phyloP scores from a whole-genome alignment of 2,329 filamentous ascomycete genomes.

The Xylogone sp. region DNA sequence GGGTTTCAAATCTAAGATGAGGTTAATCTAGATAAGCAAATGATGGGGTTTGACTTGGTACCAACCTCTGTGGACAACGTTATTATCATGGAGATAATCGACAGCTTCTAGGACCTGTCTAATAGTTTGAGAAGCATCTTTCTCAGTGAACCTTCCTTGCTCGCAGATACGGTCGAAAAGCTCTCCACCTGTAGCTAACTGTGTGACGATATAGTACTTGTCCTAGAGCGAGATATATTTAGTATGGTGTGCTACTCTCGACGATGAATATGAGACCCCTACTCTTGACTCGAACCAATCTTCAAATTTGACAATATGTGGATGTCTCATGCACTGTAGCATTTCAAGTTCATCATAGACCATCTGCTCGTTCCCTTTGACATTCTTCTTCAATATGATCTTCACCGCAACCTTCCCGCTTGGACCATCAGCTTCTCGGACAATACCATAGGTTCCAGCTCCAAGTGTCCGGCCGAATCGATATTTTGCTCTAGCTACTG shows the following conservation, averaged over 20 bases:
- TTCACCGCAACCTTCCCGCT: conserved; percentile 91
- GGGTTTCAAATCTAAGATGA: conserved; percentile 78
- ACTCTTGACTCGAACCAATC: conserved; percentile 99
- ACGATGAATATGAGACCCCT: conserved; percentile 27
- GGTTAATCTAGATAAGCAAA: conserved; percentile 12
- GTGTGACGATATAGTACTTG: conserved; percentile 99
- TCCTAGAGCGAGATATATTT: conserved; percentile 62
- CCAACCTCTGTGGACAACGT: conserved; percentile 90
- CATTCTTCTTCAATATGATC: conserved; percentile 99
- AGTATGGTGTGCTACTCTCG: neutral
- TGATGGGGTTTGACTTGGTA: neutral
- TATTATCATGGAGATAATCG: conserved; percentile 88
- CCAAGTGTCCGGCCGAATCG: conserved; percentile 90
- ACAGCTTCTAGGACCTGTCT: conserved; percentile 90
- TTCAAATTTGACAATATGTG: conserved; percentile 94
- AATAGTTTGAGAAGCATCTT: conserved; percentile 88
- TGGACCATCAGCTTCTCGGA: conserved; percentile 86
- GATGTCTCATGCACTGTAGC: conserved; percentile 85
- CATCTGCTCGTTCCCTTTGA: conserved; percentile 97
- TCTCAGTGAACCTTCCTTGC: conserved; percentile 96
- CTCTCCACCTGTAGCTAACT: conserved; percentile 92
- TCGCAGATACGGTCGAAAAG: conserved; percentile 98
- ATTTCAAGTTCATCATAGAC: conserved; percentile 96
- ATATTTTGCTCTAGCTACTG: conserved; percentile 67
- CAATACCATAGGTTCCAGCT: conserved; percentile 96